phyloP scores from a whole-genome alignment of 257 asterid species.

The Hygrophila difformis region DNA sequence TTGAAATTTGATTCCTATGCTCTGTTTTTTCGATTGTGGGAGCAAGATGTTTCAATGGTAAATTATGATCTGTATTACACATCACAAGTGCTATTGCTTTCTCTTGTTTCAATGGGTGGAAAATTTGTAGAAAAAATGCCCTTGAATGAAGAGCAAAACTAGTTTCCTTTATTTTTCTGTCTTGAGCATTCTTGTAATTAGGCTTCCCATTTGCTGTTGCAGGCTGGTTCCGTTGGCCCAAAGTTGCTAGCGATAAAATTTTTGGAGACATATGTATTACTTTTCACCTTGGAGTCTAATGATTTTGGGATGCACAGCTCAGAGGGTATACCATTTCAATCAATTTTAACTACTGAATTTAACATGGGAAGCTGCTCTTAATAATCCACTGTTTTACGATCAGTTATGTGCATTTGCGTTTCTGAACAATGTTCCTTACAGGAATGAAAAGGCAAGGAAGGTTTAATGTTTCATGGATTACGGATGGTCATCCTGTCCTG shows the following conservation, averaged over 20 bases:
- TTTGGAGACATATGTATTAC: conserved; percentile 56
- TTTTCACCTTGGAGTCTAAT: conserved; percentile 57
- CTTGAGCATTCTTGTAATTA: conserved; percentile 7
- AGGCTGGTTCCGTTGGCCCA: conserved; percentile 71
- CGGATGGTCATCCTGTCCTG: conserved; percentile 68
- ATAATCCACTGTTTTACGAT: conserved; percentile 8
- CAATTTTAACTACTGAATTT: neutral
- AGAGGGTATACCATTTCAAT: conserved; percentile 47
- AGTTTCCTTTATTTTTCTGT: conserved; percentile 8
- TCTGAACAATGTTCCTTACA: conserved; percentile 24
- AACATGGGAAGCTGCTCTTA: conserved; percentile 14
- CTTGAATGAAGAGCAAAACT: conserved; percentile 11
- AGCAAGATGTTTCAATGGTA: neutral
- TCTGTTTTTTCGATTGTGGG: too few species aligned
- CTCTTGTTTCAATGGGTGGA: neutral
- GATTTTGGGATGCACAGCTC: conserved; percentile 39
- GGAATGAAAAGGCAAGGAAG: conserved; percentile 44
- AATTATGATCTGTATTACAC: neutral
- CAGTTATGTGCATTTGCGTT: neutral
- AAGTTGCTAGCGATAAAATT: conserved; percentile 77
- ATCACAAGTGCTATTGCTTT: neutral
- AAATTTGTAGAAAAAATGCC: neutral
- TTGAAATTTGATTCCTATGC: neutral
- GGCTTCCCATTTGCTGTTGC: conserved; percentile 22
- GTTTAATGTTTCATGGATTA: conserved; percentile 72